Evolutionary conservation across 2,329 filamentous ascomycete genomes (phyloP).

Genomic region (Pseudocercospora eumusae): DNA sequence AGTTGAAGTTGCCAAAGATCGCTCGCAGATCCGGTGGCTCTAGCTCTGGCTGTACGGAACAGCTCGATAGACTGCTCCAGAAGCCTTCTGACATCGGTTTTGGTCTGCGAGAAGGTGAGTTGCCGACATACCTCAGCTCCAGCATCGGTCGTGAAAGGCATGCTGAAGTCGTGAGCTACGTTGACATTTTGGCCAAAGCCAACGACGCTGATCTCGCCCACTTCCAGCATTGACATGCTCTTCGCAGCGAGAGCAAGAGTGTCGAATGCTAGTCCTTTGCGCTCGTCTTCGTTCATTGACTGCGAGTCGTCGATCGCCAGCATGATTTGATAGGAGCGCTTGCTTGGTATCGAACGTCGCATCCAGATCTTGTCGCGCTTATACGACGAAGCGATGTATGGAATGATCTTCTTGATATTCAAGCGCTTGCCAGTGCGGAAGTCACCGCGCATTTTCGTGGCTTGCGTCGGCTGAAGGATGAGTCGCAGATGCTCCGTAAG

Average conservation of each 20-base stretch:
- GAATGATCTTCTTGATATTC: constrained; percentile 99
- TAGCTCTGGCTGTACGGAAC: constrained; percentile 74
- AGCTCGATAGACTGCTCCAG: constrained; percentile 75
- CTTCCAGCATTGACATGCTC: constrained; percentile 87
- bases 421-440: constrained; percentile 97
- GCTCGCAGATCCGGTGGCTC: constrained; percentile 53
- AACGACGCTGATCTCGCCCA: constrained; percentile 86
- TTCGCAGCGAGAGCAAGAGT: constrained; percentile 90
- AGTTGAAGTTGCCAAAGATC: constrained; percentile 96
- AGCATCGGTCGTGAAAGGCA: constrained; percentile 76
- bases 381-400: constrained; percentile 96
- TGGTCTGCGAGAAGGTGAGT: constrained; percentile 81
- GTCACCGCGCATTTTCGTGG: constrained; percentile 92
- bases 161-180: constrained; percentile 82
- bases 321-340: constrained; percentile 95
- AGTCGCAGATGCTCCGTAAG: constrained; percentile 93
- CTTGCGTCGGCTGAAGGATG: constrained; percentile 90
- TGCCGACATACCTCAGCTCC: constrained; percentile 81
- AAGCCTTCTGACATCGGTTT: constrained; percentile 81
- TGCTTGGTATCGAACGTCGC: constrained; percentile 85
- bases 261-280: constrained; percentile 82
- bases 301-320: constrained; percentile 95
- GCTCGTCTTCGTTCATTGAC: constrained; percentile 82
- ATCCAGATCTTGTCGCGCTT: constrained; percentile 99
- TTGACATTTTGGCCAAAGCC: constrained; percentile 84